Evolutionary conservation across 1,139 yeast genomes (phyloP).

Genomic region (Yamadazyma sp.): DNA sequence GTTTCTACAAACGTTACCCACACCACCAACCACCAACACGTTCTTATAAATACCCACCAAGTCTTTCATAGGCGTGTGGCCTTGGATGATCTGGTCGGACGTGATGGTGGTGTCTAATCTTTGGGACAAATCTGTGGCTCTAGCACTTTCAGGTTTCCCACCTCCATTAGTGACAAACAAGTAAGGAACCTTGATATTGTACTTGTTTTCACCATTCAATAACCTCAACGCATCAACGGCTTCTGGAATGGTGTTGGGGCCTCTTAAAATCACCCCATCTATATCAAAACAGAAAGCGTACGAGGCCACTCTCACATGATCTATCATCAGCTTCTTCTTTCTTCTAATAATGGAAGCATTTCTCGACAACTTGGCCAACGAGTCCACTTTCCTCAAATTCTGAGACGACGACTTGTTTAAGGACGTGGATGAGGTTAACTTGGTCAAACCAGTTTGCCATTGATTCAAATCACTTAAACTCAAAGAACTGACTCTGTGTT

Average conservation of each 20-base stretch:
- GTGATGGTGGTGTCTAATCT: constrained; percentile 61
- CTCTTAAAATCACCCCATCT: constrained; percentile 79
- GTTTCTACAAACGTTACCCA: constrained; percentile 76
- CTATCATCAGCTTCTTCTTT: constrained; percentile 53
- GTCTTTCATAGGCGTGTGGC: constrained; percentile 88
- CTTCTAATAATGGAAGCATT: constrained; percentile 52
- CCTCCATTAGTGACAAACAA: constrained; percentile 89
- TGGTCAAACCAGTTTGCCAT: constrained; percentile 54
- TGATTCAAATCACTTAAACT: constrained; percentile 68
- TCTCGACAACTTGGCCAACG: constrained; percentile 52
- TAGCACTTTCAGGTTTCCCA: constrained; percentile 72
- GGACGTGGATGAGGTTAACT: constrained; percentile 42
- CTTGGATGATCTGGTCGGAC: constrained; percentile 80
- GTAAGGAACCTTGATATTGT: constrained; percentile 79
- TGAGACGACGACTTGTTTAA: constrained; percentile 37
- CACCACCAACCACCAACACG: constrained; percentile 83
- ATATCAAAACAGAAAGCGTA: constrained; percentile 88
- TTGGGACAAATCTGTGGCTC: constrained; percentile 66
- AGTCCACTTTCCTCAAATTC: constrained; percentile 49
- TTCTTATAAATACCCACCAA: constrained; percentile 63
- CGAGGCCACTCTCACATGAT: constrained; percentile 71
- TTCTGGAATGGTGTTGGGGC: constrained; percentile 77
- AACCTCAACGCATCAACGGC: constrained; percentile 69
- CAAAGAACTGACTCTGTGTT: constrained; percentile 66
- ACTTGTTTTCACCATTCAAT: constrained; percentile 74